Base-by-base conservation (phyloP, 2,329 filamentous ascomycete genomes). In the Curvularia lunata region DNA sequence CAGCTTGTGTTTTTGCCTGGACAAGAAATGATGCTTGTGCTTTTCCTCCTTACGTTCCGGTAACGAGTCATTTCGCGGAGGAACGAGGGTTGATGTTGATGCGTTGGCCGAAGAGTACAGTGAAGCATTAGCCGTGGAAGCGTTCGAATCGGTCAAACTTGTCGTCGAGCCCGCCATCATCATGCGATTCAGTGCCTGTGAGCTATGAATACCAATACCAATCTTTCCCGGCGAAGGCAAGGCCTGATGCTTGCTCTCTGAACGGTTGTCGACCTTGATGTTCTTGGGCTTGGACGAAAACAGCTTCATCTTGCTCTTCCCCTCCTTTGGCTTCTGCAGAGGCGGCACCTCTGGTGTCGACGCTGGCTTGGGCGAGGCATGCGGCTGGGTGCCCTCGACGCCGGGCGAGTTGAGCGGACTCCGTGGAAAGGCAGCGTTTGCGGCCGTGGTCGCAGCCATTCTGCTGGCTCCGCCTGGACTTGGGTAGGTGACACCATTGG, bases 91-190 rank as follows among this genome's bases (percentile, higher is more conserved):
- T 2, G 89, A 89, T 0, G 89, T 87, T 0, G 90, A 92, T 0
- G 87, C 89, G 74, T 94, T 94, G n/a, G 84, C 86, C 32, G 89
- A 82, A 51, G 82, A 90, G 74, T 93, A 94, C 32, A 93, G 81
- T 0, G 88, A 89, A 55, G 85, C 82, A 18, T 78, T 78, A 51
- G 79, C 80, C 9, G 86, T 84, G 12, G 85, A 84, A 5, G 79
- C 76, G 13, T 77, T 75, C 5, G 82, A 80, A 59, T 92, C 90
- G 7, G 83, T 80, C 46, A 93, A 78, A 72, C 87, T 92, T 30
- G 85, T 89, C 3, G 89, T 91, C 4, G 83, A 91, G 85, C 77
- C 87, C 84, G 81, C 92, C 87, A 70, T 79, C 83, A 82, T 79
- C 68, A 77, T 71, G 51, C 87, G 82, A 68, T 90, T 88, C 27